Conservation (phyloP, 2,329 filamentous ascomycete species). For the Teratosphaeria pseudoeucalypti region DNA sequence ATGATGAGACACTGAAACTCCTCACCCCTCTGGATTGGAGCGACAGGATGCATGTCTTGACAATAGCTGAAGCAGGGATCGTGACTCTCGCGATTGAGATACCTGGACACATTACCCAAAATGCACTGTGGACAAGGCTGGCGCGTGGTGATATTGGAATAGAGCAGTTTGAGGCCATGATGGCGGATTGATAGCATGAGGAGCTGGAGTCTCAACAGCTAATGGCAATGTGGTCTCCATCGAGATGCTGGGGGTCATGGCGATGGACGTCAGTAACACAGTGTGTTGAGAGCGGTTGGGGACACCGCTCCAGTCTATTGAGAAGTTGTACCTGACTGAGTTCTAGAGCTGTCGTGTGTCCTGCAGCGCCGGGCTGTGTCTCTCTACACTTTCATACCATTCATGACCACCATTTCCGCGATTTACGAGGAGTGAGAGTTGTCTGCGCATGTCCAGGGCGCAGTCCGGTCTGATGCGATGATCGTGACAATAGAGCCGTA, state of each 20-base stretch:
- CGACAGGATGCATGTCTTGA: not conserved
- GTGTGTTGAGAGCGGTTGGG: too few relatives aligned
- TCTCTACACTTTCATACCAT: not conserved
- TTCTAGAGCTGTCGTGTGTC: not conserved
- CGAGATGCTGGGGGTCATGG: too few relatives aligned
- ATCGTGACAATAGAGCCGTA: constrained; percentile 36
- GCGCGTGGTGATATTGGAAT: not conserved
- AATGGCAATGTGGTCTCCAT: not conserved
- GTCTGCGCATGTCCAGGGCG: not conserved
- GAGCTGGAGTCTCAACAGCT: not conserved
- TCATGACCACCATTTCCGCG: not conserved
- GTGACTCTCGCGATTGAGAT: not conserved
- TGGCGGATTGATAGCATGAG: not conserved
- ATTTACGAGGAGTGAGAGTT: not conserved
- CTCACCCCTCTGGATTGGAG: not conserved
- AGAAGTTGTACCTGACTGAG: not conserved
- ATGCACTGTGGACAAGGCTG: not conserved
- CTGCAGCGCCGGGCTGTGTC: not conserved
- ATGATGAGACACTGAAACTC: not conserved
- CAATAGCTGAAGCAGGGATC: not conserved
- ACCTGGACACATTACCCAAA: not conserved
- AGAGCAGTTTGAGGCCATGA: not conserved
- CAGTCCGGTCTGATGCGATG: constrained; percentile 24
- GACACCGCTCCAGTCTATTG: not conserved
- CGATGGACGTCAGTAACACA: not conserved